These are phyloP conservation scores for Kockovaella imperatae DNA, from an alignment of 768 basidiomycete genomes.

Conservation along the genomic window DNA sequence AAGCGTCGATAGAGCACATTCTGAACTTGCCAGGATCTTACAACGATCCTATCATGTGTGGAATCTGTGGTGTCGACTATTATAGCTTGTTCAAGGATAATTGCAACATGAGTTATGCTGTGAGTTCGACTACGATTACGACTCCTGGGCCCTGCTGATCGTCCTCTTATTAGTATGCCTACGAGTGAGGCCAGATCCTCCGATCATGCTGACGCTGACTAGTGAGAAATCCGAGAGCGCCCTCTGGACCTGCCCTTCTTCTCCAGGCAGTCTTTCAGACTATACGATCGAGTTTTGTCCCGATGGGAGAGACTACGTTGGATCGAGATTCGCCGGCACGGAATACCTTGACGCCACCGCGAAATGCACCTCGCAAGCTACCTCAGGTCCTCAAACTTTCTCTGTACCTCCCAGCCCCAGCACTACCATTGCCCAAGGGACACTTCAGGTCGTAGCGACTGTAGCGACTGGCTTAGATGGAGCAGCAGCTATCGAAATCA, in stretches of 20 bases:
- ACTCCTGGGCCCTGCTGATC: neutral
- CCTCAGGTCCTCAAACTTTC: constrained; percentile 6
- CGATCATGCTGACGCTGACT: constrained; percentile 1
- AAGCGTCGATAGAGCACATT: neutral
- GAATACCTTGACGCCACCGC: constrained; percentile 12
- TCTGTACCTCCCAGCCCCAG: constrained; percentile 10
- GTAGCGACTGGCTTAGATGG: constrained; percentile 1
- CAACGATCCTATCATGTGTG: constrained; percentile 14
- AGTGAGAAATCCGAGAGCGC: constrained; percentile 18
- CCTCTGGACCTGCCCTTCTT: constrained; percentile 10
- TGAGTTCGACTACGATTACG: constrained; percentile 6
- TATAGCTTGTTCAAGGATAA: constrained; percentile 24
- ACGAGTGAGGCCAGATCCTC: constrained; percentile 12
- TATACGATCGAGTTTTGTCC: constrained; percentile 24
- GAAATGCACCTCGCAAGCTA: constrained; percentile 9
- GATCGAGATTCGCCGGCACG: neutral
- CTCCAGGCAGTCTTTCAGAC: constrained; percentile 4
- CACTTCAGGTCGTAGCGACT: constrained; percentile 3
- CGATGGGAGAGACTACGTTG: constrained; percentile 14
- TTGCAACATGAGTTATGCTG: constrained; percentile 18
- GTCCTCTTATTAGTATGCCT: constrained; percentile 14
- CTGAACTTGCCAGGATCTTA: constrained; percentile 9
- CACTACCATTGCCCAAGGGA: neutral
- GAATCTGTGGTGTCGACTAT: constrained; percentile 19
- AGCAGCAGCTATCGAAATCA: constrained; percentile 2